phyloP scores from a whole-genome alignment of 345 rosid species.

The Acer yangbiense region DNA sequence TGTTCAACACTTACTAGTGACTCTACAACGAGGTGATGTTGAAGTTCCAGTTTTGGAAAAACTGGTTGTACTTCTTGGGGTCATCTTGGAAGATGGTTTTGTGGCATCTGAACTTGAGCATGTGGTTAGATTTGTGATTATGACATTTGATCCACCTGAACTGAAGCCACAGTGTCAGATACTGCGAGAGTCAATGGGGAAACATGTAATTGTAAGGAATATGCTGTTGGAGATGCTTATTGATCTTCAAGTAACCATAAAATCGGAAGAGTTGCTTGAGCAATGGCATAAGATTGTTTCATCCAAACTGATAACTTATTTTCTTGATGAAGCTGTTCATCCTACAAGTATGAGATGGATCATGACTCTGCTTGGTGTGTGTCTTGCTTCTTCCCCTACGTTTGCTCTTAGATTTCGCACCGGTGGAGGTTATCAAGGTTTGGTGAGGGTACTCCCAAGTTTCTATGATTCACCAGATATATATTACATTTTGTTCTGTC shows the following conservation, averaged over 20 bases:
- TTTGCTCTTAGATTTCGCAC: constrained; percentile 92
- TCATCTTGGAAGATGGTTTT: constrained; percentile 98
- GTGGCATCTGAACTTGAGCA: constrained; percentile 90
- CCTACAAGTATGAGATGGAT: constrained; percentile 99
- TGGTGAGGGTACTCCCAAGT: constrained; percentile 86
- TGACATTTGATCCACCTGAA: constrained; percentile 98
- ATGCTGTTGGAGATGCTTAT: constrained; percentile 99
- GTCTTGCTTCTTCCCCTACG: constrained; percentile 91
- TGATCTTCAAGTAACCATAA: constrained; percentile 97
- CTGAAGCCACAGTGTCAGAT: constrained; percentile 68
- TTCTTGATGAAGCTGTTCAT: constrained; percentile 99
- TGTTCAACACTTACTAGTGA: constrained; percentile 94
- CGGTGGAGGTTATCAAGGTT: constrained; percentile 93
- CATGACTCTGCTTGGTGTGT: constrained; percentile 97
- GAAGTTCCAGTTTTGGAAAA: constrained; percentile 97
- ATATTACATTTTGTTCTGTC: constrained; percentile 92
- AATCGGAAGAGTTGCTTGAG: constrained; percentile 89
- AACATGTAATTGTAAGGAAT: constrained; percentile 97
- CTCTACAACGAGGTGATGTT: constrained; percentile 98
- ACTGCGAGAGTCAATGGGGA: constrained; percentile 88
- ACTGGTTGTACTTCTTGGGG: constrained; percentile 93
- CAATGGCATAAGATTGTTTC: constrained; percentile 99
- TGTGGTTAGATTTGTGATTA: constrained; percentile 93
- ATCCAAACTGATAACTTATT: constrained; percentile 92
- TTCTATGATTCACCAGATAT: constrained; percentile 98